Base-by-base conservation (phyloP, 2,329 filamentous ascomycete genomes). In the Ophiocordyceps robertsii region DNA sequence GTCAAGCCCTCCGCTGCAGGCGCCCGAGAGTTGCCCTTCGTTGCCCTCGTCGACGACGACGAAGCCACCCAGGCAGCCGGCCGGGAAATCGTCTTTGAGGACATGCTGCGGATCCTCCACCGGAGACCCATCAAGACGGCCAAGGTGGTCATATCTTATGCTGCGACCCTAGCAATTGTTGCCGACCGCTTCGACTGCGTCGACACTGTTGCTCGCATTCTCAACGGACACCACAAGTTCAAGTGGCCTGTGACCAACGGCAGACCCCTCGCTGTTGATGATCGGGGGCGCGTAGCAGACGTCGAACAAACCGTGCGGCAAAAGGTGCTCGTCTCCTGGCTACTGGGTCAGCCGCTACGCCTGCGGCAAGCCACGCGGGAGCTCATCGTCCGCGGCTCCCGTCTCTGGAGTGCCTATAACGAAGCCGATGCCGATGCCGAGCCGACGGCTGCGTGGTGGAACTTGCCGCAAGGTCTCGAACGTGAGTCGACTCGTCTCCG, bases 101-200 rank as follows among this genome's bases (percentile, higher is more conserved):
- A 86, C 55, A 75, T 88, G 51, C 62, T 88, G 21, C 66, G 71
- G 16, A 73, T 84, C 16, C 63, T 86, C 16, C 83, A 88, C 55
- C 69, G 69, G 19, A 62, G 63, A 32, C 60, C 56, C n/a, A 57
- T 57, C n/a, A 63, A 62, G 40, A 59, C 63, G 2, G 42, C 52
- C 5, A 50, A 49, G 21, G 65, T 71, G 17, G 69, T 13, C 24
- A 39, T 84, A 48, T 62, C 73, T 7, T 82, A 82, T 49, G 66
- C 84, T 11, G 74, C 78, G 13, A 82, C 80, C 2, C 63, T 88
- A 35, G 77, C 80, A 35, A 71, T 86, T 41, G 71, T 85, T 43
- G 81, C 82, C 10, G 84, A 88, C 57, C 75, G 81, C 37, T 88
- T 86, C 59, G 80, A 82, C 60, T 82, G 80, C 46, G 61, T 77